phyloP scores from a whole-genome alignment of 163 green algal species.

The Volvox carteri region DNA sequence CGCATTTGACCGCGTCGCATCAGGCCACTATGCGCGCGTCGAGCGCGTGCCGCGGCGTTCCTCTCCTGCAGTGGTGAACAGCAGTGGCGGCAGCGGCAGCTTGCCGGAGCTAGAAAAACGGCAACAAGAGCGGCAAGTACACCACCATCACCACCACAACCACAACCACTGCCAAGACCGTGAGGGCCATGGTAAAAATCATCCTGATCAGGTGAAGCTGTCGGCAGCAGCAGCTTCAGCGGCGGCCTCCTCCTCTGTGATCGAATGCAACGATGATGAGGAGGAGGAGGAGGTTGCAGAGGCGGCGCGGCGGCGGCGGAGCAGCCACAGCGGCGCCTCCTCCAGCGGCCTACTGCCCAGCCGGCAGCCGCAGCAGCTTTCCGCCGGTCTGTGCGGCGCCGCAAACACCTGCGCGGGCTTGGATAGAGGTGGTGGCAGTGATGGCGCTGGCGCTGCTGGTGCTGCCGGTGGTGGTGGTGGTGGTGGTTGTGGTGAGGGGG shows the following conservation, averaged over 20 bases:
- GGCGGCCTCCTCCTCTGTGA: too few relatives aligned
- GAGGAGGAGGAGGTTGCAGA: constrained; percentile 15
- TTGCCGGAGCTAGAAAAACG: not conserved
- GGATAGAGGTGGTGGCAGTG: constrained; percentile 7
- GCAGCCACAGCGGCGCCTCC: constrained; percentile 61
- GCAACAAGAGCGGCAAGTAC: constrained; percentile 55
- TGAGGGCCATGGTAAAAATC: too few relatives aligned
- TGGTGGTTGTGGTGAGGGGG: not conserved
- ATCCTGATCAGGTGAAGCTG: too few relatives aligned
- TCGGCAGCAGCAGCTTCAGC: not conserved
- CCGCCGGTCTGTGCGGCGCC: too few relatives aligned
- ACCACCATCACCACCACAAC: too few relatives aligned
- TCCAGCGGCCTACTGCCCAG: not conserved
- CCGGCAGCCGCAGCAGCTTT: not conserved
- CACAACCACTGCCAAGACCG: too few relatives aligned
- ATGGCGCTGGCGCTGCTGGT: not conserved
- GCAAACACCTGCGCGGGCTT: too few relatives aligned
- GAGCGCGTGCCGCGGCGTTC: not conserved
- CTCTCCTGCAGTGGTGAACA: too few relatives aligned
- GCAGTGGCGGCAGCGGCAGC: not conserved
- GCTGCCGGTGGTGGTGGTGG: not conserved
- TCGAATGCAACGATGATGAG: too few relatives aligned
- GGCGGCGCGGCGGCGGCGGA: not conserved
- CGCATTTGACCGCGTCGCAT: constrained; percentile 82
- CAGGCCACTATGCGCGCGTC: constrained; percentile 95